Evolutionary conservation across 2,329 filamentous ascomycete genomes (phyloP).

Genomic region (Aspergillus brasiliensis): DNA sequence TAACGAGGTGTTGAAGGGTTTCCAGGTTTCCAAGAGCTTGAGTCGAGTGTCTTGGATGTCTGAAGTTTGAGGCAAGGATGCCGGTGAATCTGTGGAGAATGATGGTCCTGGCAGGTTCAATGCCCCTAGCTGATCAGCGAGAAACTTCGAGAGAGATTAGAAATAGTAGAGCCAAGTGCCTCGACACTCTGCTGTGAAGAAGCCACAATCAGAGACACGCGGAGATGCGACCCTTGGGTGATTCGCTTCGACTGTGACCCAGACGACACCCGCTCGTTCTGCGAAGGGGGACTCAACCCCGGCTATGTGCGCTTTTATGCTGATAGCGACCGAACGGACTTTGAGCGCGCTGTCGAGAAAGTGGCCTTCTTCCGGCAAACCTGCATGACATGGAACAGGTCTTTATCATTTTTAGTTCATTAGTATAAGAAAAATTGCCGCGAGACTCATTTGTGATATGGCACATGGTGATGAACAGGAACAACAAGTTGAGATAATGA

Average conservation of each 20-base stretch:
- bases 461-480: not conserved
- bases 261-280: not conserved
- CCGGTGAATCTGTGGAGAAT: not conserved
- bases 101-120: not conserved
- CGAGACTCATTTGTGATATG: not conserved
- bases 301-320: not conserved
- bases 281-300: not conserved
- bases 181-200: not conserved
- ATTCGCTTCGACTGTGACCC: not conserved
- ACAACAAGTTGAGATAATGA: not conserved
- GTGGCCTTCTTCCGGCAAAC: not conserved
- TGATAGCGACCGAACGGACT: not conserved
- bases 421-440: not conserved
- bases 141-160: not conserved
- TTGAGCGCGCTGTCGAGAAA: not conserved
- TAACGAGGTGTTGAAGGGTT: not conserved
- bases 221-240: not conserved
- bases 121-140: not conserved
- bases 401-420: not conserved
- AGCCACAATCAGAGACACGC: not conserved
- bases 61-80: not conserved
- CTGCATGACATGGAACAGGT: not conserved
- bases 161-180: not conserved
- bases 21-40: not conserved
- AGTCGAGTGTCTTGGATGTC: not conserved